A percentile compares a stretch with the other conserved stretches of the same genome.
These are phyloP conservation scores for Rhytidhysteron rufulum DNA, from an alignment of 2,329 filamentous ascomycete species.

Conservation along the genomic window DNA sequence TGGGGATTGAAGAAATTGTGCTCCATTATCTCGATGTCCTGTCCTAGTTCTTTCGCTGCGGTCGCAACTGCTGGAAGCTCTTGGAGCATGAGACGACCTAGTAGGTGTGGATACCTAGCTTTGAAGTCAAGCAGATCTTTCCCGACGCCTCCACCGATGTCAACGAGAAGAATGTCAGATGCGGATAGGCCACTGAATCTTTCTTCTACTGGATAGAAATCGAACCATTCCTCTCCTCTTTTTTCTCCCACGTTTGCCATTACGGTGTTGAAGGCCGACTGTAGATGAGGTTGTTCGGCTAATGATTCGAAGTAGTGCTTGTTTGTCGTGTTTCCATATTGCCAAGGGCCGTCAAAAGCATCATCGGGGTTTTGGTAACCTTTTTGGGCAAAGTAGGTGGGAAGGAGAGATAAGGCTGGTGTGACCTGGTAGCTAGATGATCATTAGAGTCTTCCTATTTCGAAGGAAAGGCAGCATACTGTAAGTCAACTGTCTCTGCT, in stretches of 20 bases:
- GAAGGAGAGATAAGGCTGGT: slow-evolving; percentile 12
- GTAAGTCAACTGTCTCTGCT: too few species aligned
- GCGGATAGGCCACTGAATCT: slow-evolving; percentile 4
- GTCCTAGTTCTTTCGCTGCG: background rate
- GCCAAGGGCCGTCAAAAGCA: slow-evolving; percentile 24
- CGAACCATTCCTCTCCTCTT: slow-evolving; percentile 8
- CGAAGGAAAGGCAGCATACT: slow-evolving; percentile 10
- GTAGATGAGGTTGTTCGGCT: slow-evolving; percentile 10
- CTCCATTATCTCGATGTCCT: background rate
- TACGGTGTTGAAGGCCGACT: slow-evolving; percentile 22
- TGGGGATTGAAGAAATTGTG: slow-evolving; percentile 22
- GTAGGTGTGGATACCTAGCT: slow-evolving; percentile 5
- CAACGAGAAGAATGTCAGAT: slow-evolving; percentile 10
- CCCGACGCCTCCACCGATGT: slow-evolving; percentile 15
- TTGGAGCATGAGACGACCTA: slow-evolving; percentile 13
- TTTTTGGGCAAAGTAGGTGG: slow-evolving; percentile 23
- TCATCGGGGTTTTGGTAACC: slow-evolving; percentile 26
- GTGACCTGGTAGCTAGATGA: slow-evolving; percentile 9
- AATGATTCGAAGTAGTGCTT: slow-evolving; percentile 26
- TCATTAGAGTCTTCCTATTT: background rate
- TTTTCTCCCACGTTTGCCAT: slow-evolving; percentile 16
- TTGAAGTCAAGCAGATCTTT: slow-evolving; percentile 13
- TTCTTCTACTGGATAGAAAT: slow-evolving; percentile 13
- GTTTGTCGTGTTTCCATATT: slow-evolving; percentile 18
- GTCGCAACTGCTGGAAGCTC: slow-evolving; percentile 15